These are phyloP conservation scores for Phragmites australis DNA, from an alignment of 176 grass and related monocot species.

Conservation along the genomic window DNA sequence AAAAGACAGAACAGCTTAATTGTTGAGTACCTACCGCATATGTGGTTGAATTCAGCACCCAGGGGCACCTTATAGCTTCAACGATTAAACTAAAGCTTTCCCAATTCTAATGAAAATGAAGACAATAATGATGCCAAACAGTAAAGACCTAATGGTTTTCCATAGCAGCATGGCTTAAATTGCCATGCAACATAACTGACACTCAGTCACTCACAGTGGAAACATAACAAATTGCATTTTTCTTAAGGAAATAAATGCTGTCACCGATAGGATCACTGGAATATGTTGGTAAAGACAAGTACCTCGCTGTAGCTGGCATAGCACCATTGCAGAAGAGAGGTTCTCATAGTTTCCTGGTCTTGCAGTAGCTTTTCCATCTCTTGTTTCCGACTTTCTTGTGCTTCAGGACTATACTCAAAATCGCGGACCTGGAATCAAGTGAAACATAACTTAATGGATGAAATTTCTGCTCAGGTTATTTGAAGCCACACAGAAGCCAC, in stretches of 20 bases:
- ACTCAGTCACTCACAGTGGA: neutral
- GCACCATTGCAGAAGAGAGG: conserved; percentile 89
- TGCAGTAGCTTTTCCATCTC: conserved; percentile 85
- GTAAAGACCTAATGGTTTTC: neutral
- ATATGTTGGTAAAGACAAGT: conserved; percentile 27
- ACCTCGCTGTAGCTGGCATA: conserved; percentile 99
- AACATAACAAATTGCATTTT: neutral
- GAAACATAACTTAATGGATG: conserved; percentile 2
- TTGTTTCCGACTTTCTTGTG: conserved; percentile 76
- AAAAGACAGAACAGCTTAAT: no score
- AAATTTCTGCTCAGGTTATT: neutral
- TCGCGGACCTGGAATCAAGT: conserved; percentile 71
- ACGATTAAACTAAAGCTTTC: no score
- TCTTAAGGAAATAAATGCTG: neutral
- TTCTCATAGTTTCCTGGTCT: conserved; percentile 82
- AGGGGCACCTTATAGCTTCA: no score
- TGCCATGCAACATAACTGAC: neutral
- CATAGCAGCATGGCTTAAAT: neutral
- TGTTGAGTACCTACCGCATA: no score
- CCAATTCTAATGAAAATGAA: neutral
- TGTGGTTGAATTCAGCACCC: no score
- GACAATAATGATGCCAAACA: neutral
- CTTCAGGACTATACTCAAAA: conserved; percentile 90
- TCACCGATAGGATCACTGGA: conserved; percentile 1
- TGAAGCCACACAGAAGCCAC: neutral